Evolutionary conservation across 1,284 basidiomycete genomes (phyloP).

Genomic region (Ceraceosorus guamensis): DNA sequence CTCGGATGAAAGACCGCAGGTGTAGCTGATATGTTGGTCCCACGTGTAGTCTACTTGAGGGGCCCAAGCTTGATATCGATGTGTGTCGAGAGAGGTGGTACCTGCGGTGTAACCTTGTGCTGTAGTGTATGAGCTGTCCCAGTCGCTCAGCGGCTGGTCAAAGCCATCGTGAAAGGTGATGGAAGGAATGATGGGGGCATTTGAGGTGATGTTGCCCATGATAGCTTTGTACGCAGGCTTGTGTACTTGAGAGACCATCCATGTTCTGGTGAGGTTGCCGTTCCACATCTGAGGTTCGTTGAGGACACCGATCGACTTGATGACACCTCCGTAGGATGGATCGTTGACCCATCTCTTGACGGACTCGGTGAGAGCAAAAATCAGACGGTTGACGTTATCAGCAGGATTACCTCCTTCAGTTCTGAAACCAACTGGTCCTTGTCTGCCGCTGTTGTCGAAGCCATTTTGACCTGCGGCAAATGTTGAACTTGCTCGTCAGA

Average conservation of each 20-base stretch:
- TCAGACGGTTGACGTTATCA: not conserved
- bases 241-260: constrained; percentile 35
- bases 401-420: not conserved
- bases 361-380: constrained; percentile 4
- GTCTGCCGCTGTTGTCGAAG: constrained; percentile 9
- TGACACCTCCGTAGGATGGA: constrained; percentile 11
- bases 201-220: constrained; percentile 10
- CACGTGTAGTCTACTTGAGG: not conserved
- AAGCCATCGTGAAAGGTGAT: constrained; percentile 49
- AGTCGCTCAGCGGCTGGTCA: constrained; percentile 17
- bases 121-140: constrained; percentile 4
- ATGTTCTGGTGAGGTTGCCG: constrained; percentile 25
- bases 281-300: constrained; percentile 6
- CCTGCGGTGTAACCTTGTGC: too few relatives aligned
- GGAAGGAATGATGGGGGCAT: constrained; percentile 35
- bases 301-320: constrained; percentile 14
- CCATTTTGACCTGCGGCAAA: constrained; percentile 23
- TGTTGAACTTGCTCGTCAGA: too few relatives aligned
- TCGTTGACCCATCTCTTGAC: constrained; percentile 13
- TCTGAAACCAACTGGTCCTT: constrained; percentile 5
- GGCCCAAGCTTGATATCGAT: constrained; percentile 11
- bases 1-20: not conserved
- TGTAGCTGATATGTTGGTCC: constrained; percentile 9
- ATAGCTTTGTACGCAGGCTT: constrained; percentile 40
- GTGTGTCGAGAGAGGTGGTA: constrained; percentile 9